Conservation (phyloP, 2,329 filamentous ascomycete genomes). For the Aspergillus fumigatiaffinis region DNA sequence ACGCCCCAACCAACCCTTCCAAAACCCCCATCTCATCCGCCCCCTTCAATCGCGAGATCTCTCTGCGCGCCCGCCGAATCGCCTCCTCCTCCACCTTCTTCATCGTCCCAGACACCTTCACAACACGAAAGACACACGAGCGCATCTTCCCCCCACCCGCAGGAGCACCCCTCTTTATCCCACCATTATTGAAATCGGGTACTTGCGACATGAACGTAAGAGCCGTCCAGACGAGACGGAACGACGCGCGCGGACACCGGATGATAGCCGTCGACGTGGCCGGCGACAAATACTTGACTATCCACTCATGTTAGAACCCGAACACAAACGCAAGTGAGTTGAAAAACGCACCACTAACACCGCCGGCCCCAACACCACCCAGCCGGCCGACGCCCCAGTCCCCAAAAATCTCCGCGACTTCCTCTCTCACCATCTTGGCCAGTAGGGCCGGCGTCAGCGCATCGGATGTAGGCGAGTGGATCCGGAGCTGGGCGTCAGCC, state of each 20-base stretch:
- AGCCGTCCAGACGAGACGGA: constrained; percentile 84
- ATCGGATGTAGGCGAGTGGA: constrained; percentile 75
- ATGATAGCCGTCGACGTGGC: constrained; percentile 95
- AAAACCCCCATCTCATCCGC: constrained; percentile 44
- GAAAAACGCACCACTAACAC: constrained; percentile 58
- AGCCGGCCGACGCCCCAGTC: constrained; percentile 68
- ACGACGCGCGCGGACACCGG: constrained; percentile 74
- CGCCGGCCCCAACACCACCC: constrained; percentile 63
- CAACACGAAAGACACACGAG: constrained; percentile 75
- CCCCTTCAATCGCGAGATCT: constrained; percentile 65
- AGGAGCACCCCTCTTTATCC: constrained; percentile 10
- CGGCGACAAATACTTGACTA: constrained; percentile 87
- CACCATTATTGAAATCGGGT: constrained; percentile 52
- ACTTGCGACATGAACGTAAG: constrained; percentile 74
- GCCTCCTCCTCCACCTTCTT: constrained; percentile 88
- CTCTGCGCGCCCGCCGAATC: constrained; percentile 68
- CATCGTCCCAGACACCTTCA: constrained; percentile 88
- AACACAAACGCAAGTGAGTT: not conserved
- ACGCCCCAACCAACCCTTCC: constrained; percentile 34
- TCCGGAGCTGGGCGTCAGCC: constrained; percentile 56
- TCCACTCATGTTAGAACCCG: not conserved
- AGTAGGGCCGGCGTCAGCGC: constrained; percentile 64
- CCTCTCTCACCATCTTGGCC: constrained; percentile 64
- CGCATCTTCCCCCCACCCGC: constrained; percentile 19
- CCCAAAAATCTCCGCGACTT: constrained; percentile 72